A percentile compares a stretch with the other conserved stretches of the same genome.
Conservation (phyloP, 495 filamentous ascomycete species). For the Endocarpon pusillum region DNA sequence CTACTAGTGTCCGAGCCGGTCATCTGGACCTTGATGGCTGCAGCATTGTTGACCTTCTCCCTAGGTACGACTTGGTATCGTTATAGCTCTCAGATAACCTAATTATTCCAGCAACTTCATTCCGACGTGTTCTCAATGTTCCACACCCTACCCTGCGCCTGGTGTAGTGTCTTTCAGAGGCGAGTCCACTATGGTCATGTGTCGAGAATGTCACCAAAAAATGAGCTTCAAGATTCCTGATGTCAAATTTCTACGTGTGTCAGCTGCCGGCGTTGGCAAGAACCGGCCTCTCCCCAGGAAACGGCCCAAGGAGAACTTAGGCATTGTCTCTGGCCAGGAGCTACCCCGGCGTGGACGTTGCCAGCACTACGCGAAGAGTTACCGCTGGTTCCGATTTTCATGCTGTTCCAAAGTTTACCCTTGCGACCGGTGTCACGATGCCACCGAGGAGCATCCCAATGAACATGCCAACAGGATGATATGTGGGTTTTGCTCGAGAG, state of each 20-base stretch:
- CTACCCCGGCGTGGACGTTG: slow-evolving; percentile 62
- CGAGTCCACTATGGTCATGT: slow-evolving; percentile 60
- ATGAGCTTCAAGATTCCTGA: slow-evolving; percentile 74
- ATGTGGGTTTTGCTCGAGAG: slow-evolving; percentile 66
- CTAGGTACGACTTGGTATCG: slow-evolving; percentile 34
- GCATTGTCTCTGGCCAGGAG: slow-evolving; percentile 63
- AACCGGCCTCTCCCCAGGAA: too few relatives aligned
- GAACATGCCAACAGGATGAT: slow-evolving; percentile 86
- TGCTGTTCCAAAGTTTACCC: slow-evolving; percentile 54
- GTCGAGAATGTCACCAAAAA: slow-evolving; percentile 65
- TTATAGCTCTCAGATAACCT: slow-evolving; percentile 1
- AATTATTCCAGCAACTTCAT: slow-evolving; percentile 45
- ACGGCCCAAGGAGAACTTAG: slow-evolving; percentile 47
- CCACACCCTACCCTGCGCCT: slow-evolving; percentile 41
- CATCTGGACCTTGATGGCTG: slow-evolving; percentile 73
- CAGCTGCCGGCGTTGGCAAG: not conserved
- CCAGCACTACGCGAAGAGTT: slow-evolving; percentile 59
- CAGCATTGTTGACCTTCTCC: slow-evolving; percentile 61
- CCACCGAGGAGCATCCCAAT: slow-evolving; percentile 47
- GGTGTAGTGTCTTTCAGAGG: slow-evolving; percentile 58
- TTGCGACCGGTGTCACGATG: slow-evolving; percentile 79
- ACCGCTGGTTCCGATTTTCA: slow-evolving; percentile 68
- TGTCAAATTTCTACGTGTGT: slow-evolving; percentile 47
- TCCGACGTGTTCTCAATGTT: slow-evolving; percentile 70
- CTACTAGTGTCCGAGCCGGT: slow-evolving; percentile 57